phyloP scores from a whole-genome alignment of 352 stramenopile species.

The Saprolegnia diclina region DNA sequence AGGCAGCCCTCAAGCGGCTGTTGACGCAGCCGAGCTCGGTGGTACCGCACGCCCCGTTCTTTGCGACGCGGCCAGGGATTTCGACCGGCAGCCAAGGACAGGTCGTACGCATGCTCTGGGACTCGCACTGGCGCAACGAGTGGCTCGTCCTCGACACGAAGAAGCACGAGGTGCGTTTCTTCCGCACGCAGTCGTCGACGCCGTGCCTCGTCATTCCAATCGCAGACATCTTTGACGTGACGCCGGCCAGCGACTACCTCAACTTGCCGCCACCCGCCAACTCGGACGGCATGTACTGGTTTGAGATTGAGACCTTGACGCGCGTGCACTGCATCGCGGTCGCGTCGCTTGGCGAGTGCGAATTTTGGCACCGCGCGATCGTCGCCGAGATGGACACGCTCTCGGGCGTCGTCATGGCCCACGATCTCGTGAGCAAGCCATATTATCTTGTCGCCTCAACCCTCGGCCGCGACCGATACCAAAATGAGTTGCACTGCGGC shows the following conservation, averaged over 20 bases:
- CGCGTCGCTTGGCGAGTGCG: conserved; percentile 32
- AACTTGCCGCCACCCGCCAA: conserved; percentile 8
- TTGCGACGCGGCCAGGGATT: conserved; percentile 8
- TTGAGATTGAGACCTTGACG: conserved; percentile 39
- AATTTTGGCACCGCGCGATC: conserved; percentile 35
- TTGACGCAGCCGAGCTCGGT: conserved; percentile 20
- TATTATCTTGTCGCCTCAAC: neutral
- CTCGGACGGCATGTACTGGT: conserved; percentile 38
- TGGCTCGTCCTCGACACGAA: conserved; percentile 45
- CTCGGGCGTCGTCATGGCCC: neutral
- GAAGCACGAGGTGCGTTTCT: conserved; percentile 39
- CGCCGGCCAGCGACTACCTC: neutral
- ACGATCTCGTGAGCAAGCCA: neutral
- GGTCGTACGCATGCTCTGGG: conserved; percentile 38
- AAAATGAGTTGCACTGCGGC: neutral
- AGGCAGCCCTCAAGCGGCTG: conserved; percentile 19
- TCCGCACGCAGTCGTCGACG: conserved; percentile 38
- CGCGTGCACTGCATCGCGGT: conserved; percentile 52
- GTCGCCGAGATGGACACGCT: conserved; percentile 23
- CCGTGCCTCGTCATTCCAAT: conserved; percentile 35
- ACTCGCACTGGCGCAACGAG: conserved; percentile 45
- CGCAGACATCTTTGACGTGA: conserved; percentile 32
- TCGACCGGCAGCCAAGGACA: conserved; percentile 32
- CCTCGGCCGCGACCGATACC: conserved; percentile 1
- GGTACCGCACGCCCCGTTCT: conserved; percentile 11